Conservation (phyloP, 139 green algal genomes). For the Haematococcus lacustris region DNA sequence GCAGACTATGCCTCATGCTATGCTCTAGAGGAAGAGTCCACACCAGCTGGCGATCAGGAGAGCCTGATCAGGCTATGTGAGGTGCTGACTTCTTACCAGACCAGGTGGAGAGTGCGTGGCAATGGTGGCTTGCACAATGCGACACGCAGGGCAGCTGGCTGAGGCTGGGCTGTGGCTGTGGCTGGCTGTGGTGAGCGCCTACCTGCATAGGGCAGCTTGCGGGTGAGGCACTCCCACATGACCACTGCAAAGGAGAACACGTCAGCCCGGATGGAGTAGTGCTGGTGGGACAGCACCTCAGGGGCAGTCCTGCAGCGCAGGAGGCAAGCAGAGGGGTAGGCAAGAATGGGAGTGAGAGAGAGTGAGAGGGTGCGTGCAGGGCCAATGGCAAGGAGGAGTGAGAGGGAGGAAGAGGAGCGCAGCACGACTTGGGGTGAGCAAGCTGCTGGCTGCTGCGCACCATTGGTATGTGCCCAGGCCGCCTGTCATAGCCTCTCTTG, state of each 20-base stretch:
- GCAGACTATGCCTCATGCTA: not conserved
- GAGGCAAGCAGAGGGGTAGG: too few relatives aligned
- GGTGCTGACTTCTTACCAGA: not conserved
- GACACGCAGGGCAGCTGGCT: too few relatives aligned
- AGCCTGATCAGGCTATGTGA: not conserved
- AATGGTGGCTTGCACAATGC: not conserved
- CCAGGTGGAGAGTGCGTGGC: not conserved
- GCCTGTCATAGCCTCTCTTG: constrained; percentile 17
- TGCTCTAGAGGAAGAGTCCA: not conserved
- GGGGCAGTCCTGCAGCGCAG: constrained; percentile 37
- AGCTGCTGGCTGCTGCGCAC: not conserved
- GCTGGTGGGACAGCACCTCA: constrained; percentile 56
- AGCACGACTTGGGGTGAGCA: not conserved
- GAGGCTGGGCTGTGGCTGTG: too few relatives aligned
- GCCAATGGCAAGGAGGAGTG: too few relatives aligned
- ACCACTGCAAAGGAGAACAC: constrained; percentile 48
- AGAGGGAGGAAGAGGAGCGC: not conserved
- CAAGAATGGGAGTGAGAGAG: too few relatives aligned
- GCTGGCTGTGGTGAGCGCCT: constrained; percentile 3
- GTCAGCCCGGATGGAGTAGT: constrained; percentile 61
- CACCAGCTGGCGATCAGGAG: not conserved
- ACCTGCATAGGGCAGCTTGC: constrained; percentile 47
- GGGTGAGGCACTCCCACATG: constrained; percentile 56
- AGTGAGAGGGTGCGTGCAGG: not conserved
- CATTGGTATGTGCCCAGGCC: constrained; percentile 53